phyloP scores from a whole-genome alignment of 2,329 filamentous ascomycete genomes.

The Onygenales sp. region DNA sequence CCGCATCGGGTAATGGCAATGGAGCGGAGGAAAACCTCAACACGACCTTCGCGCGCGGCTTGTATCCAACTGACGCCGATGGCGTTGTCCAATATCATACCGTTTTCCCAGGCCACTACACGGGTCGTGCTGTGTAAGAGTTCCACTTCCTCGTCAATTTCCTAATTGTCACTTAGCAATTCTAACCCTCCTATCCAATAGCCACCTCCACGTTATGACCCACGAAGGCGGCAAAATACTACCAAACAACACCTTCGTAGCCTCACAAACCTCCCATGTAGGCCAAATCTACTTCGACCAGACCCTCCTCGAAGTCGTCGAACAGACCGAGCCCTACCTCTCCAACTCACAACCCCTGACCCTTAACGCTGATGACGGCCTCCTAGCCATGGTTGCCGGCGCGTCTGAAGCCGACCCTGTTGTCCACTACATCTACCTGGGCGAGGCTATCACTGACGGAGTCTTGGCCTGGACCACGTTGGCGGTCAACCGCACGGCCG shows the following conservation, averaged over 20 bases:
- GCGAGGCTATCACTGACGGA: slow-evolving; percentile 42
- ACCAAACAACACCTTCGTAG: slow-evolving; percentile 43
- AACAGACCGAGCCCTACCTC: slow-evolving; percentile 38
- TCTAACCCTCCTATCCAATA: slow-evolving; percentile 6
- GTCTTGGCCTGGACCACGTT: slow-evolving; percentile 47
- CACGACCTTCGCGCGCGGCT: slow-evolving; percentile 1
- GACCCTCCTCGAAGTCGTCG: slow-evolving; percentile 44
- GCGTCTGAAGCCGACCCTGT: slow-evolving; percentile 45
- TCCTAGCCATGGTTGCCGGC: slow-evolving; percentile 41
- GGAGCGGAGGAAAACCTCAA: slow-evolving; percentile 23
- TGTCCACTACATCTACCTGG: slow-evolving; percentile 48
- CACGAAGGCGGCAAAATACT: slow-evolving; percentile 26
- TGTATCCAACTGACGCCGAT: slow-evolving; percentile 1
- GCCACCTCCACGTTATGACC: slow-evolving; percentile 28
- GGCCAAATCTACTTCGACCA: slow-evolving; percentile 59
- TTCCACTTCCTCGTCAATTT: slow-evolving; percentile 31
- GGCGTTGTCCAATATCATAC: slow-evolving; percentile 4
- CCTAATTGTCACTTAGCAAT: slow-evolving; percentile 15
- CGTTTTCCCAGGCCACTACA: slow-evolving; percentile 7
- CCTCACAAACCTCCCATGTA: slow-evolving; percentile 46
- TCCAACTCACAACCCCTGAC: slow-evolving; percentile 40
- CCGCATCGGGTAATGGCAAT: slow-evolving; percentile 28
- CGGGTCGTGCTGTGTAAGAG: slow-evolving; percentile 16
- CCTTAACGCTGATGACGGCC: slow-evolving; percentile 42
- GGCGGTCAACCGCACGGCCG: slow-evolving; percentile 37